A percentile compares a stretch with the other conserved stretches of the same genome.
Evolutionary conservation across 2,329 filamentous ascomycete genomes (phyloP).

Genomic region (Botrytis hyacinthi): DNA sequence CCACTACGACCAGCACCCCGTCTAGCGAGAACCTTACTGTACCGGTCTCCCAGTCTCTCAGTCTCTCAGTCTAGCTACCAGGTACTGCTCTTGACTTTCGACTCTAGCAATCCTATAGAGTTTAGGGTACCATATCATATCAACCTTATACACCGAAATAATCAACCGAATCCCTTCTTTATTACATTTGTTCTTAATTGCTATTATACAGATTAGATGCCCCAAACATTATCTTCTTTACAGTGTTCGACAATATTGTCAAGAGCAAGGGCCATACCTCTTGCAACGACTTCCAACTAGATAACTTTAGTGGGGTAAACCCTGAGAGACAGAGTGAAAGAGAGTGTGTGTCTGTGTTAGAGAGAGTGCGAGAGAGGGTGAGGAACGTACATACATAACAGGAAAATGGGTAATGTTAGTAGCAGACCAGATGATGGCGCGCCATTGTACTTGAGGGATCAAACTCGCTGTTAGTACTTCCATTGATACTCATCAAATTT

Average conservation of each 20-base stretch:
- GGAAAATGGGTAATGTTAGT: slow-evolving; percentile 85
- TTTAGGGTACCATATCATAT: background rate
- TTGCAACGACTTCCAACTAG: slow-evolving; percentile 21
- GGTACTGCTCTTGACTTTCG: background rate
- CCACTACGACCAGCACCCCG: background rate
- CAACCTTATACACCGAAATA: slow-evolving; percentile 10
- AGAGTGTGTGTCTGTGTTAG: background rate
- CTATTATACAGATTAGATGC: slow-evolving; percentile 34
- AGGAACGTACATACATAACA: slow-evolving; percentile 8
- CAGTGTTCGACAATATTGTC: slow-evolving; percentile 33
- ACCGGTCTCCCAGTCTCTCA: background rate
- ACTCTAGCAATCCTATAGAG: slow-evolving; percentile 1
- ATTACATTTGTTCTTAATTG: slow-evolving; percentile 30
- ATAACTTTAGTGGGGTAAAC: slow-evolving; percentile 36
- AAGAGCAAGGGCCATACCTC: slow-evolving; percentile 19
- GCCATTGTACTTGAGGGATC: slow-evolving; percentile 82
- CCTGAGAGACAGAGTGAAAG: background rate
- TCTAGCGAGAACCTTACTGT: slow-evolving; percentile 21
- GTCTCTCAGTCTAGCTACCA: background rate
- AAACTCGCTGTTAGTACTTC: slow-evolving; percentile 73
- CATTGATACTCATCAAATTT: slow-evolving; percentile 17
- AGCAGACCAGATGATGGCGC: slow-evolving; percentile 84
- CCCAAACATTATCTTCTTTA: slow-evolving; percentile 28
- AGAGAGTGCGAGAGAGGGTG: background rate
- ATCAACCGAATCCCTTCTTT: slow-evolving; percentile 9